phyloP scores from a whole-genome alignment of 495 filamentous ascomycete genomes.

The Articulospora tetracladia region DNA sequence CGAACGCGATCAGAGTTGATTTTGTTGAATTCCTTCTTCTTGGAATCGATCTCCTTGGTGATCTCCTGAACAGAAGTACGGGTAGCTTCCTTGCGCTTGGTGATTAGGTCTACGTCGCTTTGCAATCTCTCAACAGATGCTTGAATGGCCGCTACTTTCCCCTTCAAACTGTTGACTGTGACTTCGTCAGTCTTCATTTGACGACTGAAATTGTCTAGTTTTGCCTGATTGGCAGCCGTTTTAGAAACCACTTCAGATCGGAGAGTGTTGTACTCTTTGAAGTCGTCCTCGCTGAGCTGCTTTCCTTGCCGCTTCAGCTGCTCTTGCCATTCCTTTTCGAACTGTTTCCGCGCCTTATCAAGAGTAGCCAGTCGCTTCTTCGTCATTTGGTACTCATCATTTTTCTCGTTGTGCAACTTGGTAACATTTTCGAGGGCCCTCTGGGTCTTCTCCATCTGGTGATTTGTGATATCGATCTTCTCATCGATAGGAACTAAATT shows the following conservation, averaged over 20 bases:
- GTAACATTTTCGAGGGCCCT: conserved; percentile 64
- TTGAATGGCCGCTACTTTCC: conserved; percentile 76
- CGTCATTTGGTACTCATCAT: conserved; percentile 59
- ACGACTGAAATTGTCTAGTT: conserved; percentile 77
- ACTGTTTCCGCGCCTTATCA: conserved; percentile 84
- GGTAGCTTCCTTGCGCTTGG: conserved; percentile 58
- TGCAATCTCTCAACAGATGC: conserved; percentile 70
- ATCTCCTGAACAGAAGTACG: conserved; percentile 60
- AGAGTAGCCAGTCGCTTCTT: conserved; percentile 79
- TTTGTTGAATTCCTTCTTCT: conserved; percentile 86
- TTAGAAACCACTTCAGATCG: conserved; percentile 83
- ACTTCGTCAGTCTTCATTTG: conserved; percentile 87
- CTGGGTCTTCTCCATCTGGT: conserved; percentile 61
- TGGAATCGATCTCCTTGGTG: conserved; percentile 72
- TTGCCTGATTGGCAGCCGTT: conserved; percentile 75
- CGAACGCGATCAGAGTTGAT: conserved; percentile 81
- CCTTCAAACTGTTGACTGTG: conserved; percentile 77
- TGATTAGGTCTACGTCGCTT: conserved; percentile 63
- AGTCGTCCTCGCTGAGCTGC: conserved; percentile 78
- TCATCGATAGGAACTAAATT: conserved; percentile 84
- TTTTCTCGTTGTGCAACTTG: conserved; percentile 71
- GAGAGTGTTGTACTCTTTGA: conserved; percentile 85
- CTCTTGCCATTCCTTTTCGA: conserved; percentile 83
- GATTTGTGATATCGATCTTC: conserved; percentile 79
- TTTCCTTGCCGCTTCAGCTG: conserved; percentile 78